Evolutionary conservation across 1,284 basidiomycete species (phyloP).

Genomic region (Rhodotorula glutinis): DNA sequence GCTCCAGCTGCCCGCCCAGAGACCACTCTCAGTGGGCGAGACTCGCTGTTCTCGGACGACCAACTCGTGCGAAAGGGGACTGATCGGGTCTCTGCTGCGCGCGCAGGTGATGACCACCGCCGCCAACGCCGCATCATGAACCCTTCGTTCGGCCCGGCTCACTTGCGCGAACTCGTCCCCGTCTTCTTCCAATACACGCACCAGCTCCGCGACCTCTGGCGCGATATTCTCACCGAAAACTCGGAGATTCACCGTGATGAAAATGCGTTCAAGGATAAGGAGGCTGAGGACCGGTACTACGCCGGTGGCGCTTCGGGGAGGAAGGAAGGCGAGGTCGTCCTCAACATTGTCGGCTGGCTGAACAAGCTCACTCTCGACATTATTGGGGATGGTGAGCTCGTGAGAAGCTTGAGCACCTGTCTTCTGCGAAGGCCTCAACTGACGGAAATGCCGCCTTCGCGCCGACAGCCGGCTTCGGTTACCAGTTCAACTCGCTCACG

Average conservation of each 20-base stretch:
- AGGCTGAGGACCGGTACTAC: not conserved
- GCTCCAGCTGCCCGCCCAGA: too few species aligned
- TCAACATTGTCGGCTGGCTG: slow-evolving; percentile 43
- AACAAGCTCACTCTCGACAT: slow-evolving; percentile 46
- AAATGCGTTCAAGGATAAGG: slow-evolving; percentile 30
- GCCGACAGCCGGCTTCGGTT: slow-evolving; percentile 35
- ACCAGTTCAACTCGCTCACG: slow-evolving; percentile 42
- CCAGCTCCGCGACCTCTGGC: slow-evolving; percentile 30
- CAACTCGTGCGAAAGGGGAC: too few species aligned
- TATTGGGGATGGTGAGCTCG: slow-evolving; percentile 39
- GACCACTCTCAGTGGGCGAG: too few species aligned
- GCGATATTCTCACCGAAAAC: slow-evolving; percentile 10
- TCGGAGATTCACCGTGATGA: slow-evolving; percentile 12
- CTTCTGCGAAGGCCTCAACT: too few species aligned
- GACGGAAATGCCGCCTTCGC: not conserved
- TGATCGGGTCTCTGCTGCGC: too few species aligned
- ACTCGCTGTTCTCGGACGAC: too few species aligned
- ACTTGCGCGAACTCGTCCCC: slow-evolving; percentile 59
- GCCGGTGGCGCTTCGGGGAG: not conserved
- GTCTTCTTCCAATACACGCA: slow-evolving; percentile 64
- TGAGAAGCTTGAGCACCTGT: too few species aligned
- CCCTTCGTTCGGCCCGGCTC: slow-evolving; percentile 60
- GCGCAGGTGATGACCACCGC: slow-evolving; percentile 38
- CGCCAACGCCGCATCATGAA: slow-evolving; percentile 43
- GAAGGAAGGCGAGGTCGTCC: slow-evolving; percentile 28